Evolutionary conservation across 2,329 filamentous ascomycete genomes (phyloP).

Genomic region (Rhynchosporium graminicola): DNA sequence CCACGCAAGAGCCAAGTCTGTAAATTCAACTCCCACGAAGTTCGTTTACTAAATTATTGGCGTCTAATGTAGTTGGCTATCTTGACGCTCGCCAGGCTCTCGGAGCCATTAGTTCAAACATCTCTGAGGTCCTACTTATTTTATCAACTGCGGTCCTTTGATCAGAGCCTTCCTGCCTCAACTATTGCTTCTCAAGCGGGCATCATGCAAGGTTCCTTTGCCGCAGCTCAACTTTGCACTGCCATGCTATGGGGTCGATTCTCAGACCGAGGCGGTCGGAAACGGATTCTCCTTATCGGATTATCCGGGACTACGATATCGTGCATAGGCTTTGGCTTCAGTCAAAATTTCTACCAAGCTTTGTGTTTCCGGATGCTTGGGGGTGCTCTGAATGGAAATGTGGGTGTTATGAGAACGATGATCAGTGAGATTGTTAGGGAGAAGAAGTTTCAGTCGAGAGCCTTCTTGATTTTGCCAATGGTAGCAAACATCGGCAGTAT

Average conservation of each 20-base stretch:
- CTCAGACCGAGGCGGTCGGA: constrained; percentile 61
- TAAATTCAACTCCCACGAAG: too few species aligned
- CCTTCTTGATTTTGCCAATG: constrained; percentile 54
- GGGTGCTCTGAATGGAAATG: constrained; percentile 70
- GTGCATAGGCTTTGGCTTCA: constrained; percentile 69
- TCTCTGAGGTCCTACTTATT: constrained; percentile 66
- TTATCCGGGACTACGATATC: constrained; percentile 63
- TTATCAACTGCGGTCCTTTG: constrained; percentile 70
- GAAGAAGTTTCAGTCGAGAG: constrained; percentile 58
- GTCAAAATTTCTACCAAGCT: constrained; percentile 59
- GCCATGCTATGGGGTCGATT: constrained; percentile 69
- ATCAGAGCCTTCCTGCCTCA: constrained; percentile 41
- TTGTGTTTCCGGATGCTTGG: constrained; percentile 61
- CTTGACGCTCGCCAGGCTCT: constrained; percentile 75
- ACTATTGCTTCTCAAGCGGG: constrained; percentile 67
- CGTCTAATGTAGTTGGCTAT: constrained; percentile 56
- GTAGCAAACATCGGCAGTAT: constrained; percentile 63
- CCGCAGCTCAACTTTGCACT: constrained; percentile 68
- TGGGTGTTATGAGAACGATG: constrained; percentile 74
- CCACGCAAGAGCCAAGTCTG: constrained; percentile 69
- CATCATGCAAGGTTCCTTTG: constrained; percentile 65
- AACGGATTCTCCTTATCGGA: constrained; percentile 61
- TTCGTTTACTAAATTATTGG: too few species aligned
- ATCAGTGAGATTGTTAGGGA: constrained; percentile 71
- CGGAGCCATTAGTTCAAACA: constrained; percentile 80